Evolutionary conservation across 1,284 basidiomycete genomes (phyloP).

Genomic region (Mycena citricolor): DNA sequence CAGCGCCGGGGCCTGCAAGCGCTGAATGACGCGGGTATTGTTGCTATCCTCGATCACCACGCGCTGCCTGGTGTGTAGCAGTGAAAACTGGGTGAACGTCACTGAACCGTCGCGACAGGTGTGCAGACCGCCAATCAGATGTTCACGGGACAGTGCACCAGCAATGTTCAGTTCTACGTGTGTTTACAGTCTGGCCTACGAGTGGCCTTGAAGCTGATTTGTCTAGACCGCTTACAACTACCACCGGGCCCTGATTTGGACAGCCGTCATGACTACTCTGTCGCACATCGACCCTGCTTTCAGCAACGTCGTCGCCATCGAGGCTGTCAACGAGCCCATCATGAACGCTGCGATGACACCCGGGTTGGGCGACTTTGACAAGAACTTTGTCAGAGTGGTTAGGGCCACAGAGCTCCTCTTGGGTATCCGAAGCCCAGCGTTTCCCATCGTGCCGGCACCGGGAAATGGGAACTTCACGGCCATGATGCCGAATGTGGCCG

Average conservation of each 20-base stretch:
- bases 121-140: slow-evolving; percentile 57
- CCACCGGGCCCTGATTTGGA: slow-evolving; percentile 73
- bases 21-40: slow-evolving; percentile 61
- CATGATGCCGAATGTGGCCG: slow-evolving; percentile 37
- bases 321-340: slow-evolving; percentile 76
- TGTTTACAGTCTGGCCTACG: slow-evolving; percentile 22
- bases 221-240: slow-evolving; percentile 73
- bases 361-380: slow-evolving; percentile 67
- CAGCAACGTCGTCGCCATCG: slow-evolving; percentile 62
- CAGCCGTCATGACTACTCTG: slow-evolving; percentile 72
- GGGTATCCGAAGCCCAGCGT: slow-evolving; percentile 45
- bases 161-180: slow-evolving; percentile 73
- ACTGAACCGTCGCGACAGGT: slow-evolving; percentile 34
- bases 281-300: slow-evolving; percentile 70
- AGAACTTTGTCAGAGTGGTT: slow-evolving; percentile 65
- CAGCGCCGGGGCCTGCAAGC: slow-evolving; percentile 62
- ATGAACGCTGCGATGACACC: slow-evolving; percentile 67
- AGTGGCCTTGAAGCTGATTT: no score
- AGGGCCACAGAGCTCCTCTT: slow-evolving; percentile 63
- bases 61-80: slow-evolving; percentile 53
- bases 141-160: slow-evolving; percentile 74
- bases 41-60: slow-evolving; percentile 73
- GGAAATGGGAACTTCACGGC: slow-evolving; percentile 42
- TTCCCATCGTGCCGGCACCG: slow-evolving; percentile 22
- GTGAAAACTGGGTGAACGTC: no score